Conservation (phyloP, 768 basidiomycete genomes). For the Boletus tomentosulus region DNA sequence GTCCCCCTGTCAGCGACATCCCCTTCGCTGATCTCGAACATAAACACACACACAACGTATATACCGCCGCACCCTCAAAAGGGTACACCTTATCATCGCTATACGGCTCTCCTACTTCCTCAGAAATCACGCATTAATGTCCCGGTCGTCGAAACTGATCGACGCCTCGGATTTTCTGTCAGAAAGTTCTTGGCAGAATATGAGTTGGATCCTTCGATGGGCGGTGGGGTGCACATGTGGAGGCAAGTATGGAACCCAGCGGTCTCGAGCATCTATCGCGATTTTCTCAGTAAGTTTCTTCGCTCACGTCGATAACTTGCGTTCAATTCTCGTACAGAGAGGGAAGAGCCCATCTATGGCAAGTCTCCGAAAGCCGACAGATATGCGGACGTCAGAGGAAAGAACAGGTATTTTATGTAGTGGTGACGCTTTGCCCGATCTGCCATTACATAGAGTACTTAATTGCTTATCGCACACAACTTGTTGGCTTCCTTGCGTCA, state of each 20-base stretch:
- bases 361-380: constrained; percentile 28
- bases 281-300: constrained; percentile 58
- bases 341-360: constrained; percentile 23
- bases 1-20: constrained; percentile 67
- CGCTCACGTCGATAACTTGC: not conserved
- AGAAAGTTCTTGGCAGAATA: constrained; percentile 57
- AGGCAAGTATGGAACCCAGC: constrained; percentile 68
- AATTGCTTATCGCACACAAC: constrained; percentile 21
- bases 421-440: not conserved
- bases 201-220: constrained; percentile 47
- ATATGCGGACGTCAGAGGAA: constrained; percentile 27
- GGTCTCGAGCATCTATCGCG: constrained; percentile 61
- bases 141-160: constrained; percentile 40
- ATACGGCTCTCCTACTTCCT: constrained; percentile 69
- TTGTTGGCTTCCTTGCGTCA: no score
- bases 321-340: constrained; percentile 11
- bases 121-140: constrained; percentile 51
- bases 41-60: constrained; percentile 65
- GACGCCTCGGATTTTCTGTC: constrained; percentile 61
- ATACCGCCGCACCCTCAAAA: constrained; percentile 90
- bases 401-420: constrained; percentile 28
- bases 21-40: constrained; percentile 35
- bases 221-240: constrained; percentile 83
- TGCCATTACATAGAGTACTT: constrained; percentile 25
- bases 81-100: constrained; percentile 89